These are phyloP conservation scores for Fraxinus paxiana DNA, from an alignment of 305 asterid genomes.

Conservation along the genomic window DNA sequence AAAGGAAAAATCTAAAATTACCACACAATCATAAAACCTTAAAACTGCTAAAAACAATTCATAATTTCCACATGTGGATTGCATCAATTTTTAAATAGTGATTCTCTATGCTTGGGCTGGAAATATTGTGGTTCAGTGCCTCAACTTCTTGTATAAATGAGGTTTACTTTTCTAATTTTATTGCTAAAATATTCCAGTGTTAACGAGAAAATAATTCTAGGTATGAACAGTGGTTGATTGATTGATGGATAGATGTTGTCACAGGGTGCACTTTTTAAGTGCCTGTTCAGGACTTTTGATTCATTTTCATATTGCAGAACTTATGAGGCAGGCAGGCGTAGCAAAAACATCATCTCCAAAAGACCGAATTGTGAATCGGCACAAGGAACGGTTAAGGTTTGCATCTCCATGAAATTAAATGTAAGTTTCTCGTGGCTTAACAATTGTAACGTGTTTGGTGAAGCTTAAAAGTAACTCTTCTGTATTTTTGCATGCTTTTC, in stretches of 20 bases:
- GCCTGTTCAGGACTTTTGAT: background rate
- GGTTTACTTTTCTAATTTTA: background rate
- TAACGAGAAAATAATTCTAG: background rate
- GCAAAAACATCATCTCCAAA: slow-evolving; percentile 38
- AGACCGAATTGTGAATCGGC: slow-evolving; percentile 30
- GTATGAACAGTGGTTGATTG: background rate
- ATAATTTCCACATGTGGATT: background rate
- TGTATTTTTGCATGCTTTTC: slow-evolving; percentile 2
- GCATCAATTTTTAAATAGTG: background rate
- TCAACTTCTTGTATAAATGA: background rate
- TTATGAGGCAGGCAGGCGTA: slow-evolving; percentile 43
- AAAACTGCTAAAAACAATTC: background rate
- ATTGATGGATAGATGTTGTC: background rate
- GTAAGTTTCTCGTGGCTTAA: background rate
- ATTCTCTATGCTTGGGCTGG: background rate
- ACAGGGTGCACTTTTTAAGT: background rate
- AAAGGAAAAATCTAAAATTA: background rate
- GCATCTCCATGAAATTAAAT: slow-evolving; percentile 33
- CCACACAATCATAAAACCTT: background rate
- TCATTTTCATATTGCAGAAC: slow-evolving; percentile 31
- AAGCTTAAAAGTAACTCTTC: background rate
- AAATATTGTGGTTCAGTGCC: background rate
- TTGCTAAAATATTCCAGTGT: background rate
- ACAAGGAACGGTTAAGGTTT: slow-evolving; percentile 32
- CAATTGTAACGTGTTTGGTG: background rate